A percentile compares a stretch with the other conserved stretches of the same genome.
Evolutionary conservation across 1,139 yeast genomes (phyloP).

Genomic region (Lodderomyces margitis): DNA sequence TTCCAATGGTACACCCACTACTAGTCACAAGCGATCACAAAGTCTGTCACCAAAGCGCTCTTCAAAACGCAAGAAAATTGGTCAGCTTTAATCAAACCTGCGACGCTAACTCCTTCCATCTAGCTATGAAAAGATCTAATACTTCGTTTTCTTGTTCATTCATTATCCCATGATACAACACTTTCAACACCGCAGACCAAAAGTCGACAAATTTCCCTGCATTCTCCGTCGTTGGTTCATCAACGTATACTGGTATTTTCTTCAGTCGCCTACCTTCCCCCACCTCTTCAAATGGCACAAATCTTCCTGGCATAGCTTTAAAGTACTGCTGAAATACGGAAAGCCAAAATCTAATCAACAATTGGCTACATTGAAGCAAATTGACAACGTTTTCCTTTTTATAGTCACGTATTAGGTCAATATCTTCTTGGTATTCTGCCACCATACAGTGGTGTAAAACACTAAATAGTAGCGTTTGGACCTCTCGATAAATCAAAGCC

Average conservation of each 20-base stretch:
- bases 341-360: constrained; percentile 50
- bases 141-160: constrained; percentile 37
- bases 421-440: constrained; percentile 58
- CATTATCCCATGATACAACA: constrained; percentile 42
- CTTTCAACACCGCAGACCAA: constrained; percentile 49
- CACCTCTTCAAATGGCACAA: constrained; percentile 28
- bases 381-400: constrained; percentile 29
- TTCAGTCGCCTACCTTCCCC: constrained; percentile 20
- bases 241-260: constrained; percentile 21
- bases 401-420: constrained; percentile 49
- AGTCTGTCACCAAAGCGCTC: background rate
- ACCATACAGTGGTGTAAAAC: constrained; percentile 54
- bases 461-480: constrained; percentile 40
- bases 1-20: background rate
- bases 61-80: constrained; percentile 7
- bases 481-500: constrained; percentile 33
- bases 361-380: constrained; percentile 42
- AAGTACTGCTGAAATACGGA: constrained; percentile 58
- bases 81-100: constrained; percentile 5
- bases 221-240: constrained; percentile 25
- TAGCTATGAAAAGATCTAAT: constrained; percentile 29
- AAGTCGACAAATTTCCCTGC: constrained; percentile 42
- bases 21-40: background rate
- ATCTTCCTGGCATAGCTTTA: constrained; percentile 13
- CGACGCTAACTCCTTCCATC: constrained; percentile 38